Percentiles rank a stretch among this genome's conserved stretches.
Evolutionary conservation across 2,329 filamentous ascomycete genomes (phyloP).

Genomic region (Hawksworthiomyces lignivorus): DNA sequence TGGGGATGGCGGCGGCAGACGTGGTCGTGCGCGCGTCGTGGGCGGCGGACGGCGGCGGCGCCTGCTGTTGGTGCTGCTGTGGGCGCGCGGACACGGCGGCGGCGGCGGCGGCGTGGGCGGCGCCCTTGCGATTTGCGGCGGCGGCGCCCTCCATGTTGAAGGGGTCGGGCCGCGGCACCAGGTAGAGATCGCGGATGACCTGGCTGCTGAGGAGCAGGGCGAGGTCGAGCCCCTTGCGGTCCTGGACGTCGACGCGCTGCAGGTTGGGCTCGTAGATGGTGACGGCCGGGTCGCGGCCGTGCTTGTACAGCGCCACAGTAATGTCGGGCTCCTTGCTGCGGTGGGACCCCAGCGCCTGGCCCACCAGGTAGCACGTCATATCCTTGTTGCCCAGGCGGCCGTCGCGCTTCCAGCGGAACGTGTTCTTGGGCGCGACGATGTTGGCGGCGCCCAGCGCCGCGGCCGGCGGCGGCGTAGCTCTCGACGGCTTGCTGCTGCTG

Average conservation of each 20-base stretch:
- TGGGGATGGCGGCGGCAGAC: background rate
- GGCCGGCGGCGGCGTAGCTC: conserved; percentile 39
- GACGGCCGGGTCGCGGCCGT: conserved; percentile 53
- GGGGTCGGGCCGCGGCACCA: conserved; percentile 58
- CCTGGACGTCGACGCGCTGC: conserved; percentile 82
- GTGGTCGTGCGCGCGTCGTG: conserved; percentile 16
- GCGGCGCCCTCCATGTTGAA: conserved; percentile 62
- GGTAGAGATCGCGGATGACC: conserved; percentile 58
- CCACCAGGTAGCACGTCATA: conserved; percentile 80
- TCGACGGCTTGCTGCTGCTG: no score
- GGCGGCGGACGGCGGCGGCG: no score
- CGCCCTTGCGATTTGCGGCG: no score
- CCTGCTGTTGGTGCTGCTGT: conserved; percentile 23
- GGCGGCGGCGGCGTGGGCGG: conserved; percentile 15
- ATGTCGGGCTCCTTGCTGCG: conserved; percentile 92
- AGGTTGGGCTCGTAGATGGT: conserved; percentile 93
- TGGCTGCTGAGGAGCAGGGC: conserved; percentile 59
- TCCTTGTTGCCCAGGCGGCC: conserved; percentile 72
- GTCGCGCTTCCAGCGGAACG: conserved; percentile 86
- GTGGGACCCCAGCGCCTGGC: conserved; percentile 64
- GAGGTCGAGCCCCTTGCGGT: conserved; percentile 86
- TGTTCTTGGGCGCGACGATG: conserved; percentile 62
- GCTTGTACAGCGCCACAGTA: conserved; percentile 79
- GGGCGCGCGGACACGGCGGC: conserved; percentile 15
- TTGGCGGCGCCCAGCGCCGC: conserved; percentile 27